These are phyloP conservation scores for Debaryomyces robertsiae DNA, from an alignment of 1,139 yeast genomes.

Conservation along the genomic window DNA sequence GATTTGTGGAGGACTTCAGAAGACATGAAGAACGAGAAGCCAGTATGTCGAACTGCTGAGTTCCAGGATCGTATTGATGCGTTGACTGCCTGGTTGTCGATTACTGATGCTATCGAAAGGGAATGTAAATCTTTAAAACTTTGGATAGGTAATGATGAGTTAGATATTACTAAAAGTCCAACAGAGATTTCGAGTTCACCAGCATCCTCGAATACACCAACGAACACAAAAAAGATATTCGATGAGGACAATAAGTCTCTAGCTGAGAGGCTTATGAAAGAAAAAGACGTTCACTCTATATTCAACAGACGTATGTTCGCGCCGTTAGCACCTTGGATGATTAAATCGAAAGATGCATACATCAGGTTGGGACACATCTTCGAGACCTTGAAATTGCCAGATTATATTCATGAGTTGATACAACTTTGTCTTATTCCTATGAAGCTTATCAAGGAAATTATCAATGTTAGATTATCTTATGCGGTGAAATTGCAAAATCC, in stretches of 20 bases:
- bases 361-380: constrained; percentile 64
- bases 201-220: constrained; percentile 33
- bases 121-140: constrained; percentile 57
- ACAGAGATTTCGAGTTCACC: constrained; percentile 19
- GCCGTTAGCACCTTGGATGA: constrained; percentile 70
- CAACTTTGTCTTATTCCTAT: constrained; percentile 77
- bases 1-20: constrained; percentile 78
- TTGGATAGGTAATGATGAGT: constrained; percentile 83
- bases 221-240: constrained; percentile 40
- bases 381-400: constrained; percentile 72
- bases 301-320: constrained; percentile 61
- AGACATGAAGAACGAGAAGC: constrained; percentile 80
- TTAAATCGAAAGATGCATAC: constrained; percentile 75
- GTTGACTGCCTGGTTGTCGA: constrained; percentile 80
- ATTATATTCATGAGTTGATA: constrained; percentile 67
- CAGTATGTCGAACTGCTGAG: constrained; percentile 64
- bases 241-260: constrained; percentile 65
- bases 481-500: constrained; percentile 83
- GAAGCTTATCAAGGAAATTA: constrained; percentile 77
- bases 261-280: constrained; percentile 85
- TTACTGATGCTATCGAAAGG: constrained; percentile 66
- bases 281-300: constrained; percentile 74
- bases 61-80: constrained; percentile 74
- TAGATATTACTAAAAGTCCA: constrained; percentile 56
- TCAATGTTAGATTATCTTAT: constrained; percentile 71